Evolutionary conservation across 306 rosid genomes (phyloP).

Genomic region (Castanea mollissima): DNA sequence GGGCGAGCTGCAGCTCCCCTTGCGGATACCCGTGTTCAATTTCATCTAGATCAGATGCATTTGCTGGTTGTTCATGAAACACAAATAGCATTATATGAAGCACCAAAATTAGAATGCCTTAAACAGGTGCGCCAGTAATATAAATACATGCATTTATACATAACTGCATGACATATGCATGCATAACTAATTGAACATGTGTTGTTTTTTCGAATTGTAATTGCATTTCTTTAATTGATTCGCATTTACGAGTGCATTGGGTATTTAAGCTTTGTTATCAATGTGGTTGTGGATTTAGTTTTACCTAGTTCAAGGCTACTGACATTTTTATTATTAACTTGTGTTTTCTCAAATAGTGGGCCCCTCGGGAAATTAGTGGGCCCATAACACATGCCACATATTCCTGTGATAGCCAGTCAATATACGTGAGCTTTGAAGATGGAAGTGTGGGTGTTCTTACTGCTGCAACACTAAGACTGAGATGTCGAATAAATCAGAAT

Average conservation of each 20-base stretch:
- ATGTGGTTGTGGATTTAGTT: slow-evolving; percentile 18
- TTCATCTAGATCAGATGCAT: slow-evolving; percentile 88
- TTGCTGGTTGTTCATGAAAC: slow-evolving; percentile 91
- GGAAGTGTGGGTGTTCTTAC: slow-evolving; percentile 91
- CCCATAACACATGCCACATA: slow-evolving; percentile 93
- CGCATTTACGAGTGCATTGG: not conserved
- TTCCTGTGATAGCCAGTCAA: slow-evolving; percentile 88
- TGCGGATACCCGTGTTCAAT: slow-evolving; percentile 91
- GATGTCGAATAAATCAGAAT: slow-evolving; percentile 78
- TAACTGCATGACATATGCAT: not conserved
- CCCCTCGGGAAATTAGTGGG: slow-evolving; percentile 80
- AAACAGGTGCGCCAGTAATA: slow-evolving; percentile 63
- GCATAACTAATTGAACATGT: not conserved
- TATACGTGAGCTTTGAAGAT: slow-evolving; percentile 91
- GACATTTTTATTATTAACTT: slow-evolving; percentile 13
- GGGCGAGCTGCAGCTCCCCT: slow-evolving; percentile 74
- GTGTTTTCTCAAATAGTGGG: slow-evolving; percentile 46
- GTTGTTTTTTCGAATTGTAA: not conserved
- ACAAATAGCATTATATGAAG: slow-evolving; percentile 91
- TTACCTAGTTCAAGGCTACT: not conserved
- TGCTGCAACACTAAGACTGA: slow-evolving; percentile 70
- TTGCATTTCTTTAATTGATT: not conserved
- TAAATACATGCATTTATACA: not conserved
- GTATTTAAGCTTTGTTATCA: not conserved
- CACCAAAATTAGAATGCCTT: slow-evolving; percentile 84